Evolutionary conservation across 2,329 filamentous ascomycete genomes (phyloP), one percentile per base, ranked within the genome.

Genomic region (Ploettnerulaceae sp.): DNA sequence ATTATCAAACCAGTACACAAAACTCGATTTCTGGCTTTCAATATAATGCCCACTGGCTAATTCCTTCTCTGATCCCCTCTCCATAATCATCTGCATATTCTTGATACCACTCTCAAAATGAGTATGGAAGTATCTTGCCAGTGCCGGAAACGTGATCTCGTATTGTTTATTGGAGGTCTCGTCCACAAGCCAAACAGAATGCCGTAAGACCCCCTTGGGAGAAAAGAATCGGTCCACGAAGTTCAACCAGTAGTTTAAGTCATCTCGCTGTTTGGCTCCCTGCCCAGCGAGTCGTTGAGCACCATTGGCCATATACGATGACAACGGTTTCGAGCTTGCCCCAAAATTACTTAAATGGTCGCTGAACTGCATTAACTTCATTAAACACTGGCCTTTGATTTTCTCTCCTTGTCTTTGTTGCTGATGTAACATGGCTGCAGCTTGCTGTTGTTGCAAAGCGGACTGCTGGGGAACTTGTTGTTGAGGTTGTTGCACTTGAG

Each of bases 1-100:
- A 52, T 85, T 88, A 41, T 86, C 80, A 61, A 91, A 96, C 79
- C 87, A 94, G 64, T 95, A 94, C 4, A 93, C 84, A 47, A 97
- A 79, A 60, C 81, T 93, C 20, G 89, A 82, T 59, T 81, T 86
- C 18, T 71, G 70, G 61, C 87, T 89, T 57, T 88, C 84, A 17
- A 96, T 83, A 57, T 82, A 82, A 59, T 86, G 81, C 35, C 79
- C 80, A 37, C 83, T 81, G 47, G 76, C 72, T 26, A 86, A 65
- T 7, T 73, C 68, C 40, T 72, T 72, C 53, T 84, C 79, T 0
- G 67, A 67, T 2, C 73, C 72, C 60, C 80, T 82, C 57, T 95
- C 89, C 59, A 95, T 76, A 17, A 89, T 80, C 63, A 97, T 77
- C 64, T 95, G 89, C 58, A 97, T 87, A 45, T 82, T 87, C 57